Evolutionary conservation across 768 basidiomycete species (phyloP).

Genomic region (Fomitopsis serialis): DNA sequence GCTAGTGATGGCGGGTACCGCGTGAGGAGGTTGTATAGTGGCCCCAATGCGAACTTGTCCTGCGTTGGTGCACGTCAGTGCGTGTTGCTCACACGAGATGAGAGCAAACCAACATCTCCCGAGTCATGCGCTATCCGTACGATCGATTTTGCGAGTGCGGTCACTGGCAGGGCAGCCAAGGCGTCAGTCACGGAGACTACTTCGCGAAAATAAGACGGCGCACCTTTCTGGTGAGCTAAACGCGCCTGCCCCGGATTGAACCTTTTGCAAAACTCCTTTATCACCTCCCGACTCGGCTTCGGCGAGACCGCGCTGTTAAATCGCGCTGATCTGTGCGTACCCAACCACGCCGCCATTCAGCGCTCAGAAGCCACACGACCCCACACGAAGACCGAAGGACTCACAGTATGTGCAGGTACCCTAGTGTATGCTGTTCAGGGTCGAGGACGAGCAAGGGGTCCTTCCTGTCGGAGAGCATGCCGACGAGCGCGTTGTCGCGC

Average conservation of each 20-base stretch:
- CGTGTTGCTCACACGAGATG: neutral
- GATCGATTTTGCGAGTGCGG: slow-evolving; percentile 61
- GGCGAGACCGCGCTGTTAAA: slow-evolving; percentile 34
- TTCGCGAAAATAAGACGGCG: slow-evolving; percentile 1
- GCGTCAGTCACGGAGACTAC: no score
- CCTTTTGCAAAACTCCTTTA: slow-evolving; percentile 54
- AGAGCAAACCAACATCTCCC: slow-evolving; percentile 42
- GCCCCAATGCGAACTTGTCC: slow-evolving; percentile 44
- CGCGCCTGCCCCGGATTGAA: slow-evolving; percentile 64
- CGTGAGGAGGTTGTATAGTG: slow-evolving; percentile 52
- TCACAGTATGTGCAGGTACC: slow-evolving; percentile 69
- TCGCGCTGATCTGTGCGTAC: slow-evolving; percentile 49
- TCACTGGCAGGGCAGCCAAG: slow-evolving; percentile 37
- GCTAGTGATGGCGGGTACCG: slow-evolving; percentile 55
- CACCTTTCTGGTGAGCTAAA: slow-evolving; percentile 65
- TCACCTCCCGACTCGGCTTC: slow-evolving; percentile 34
- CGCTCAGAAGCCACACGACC: neutral
- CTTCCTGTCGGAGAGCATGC: slow-evolving; percentile 49
- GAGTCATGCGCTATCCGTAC: slow-evolving; percentile 39
- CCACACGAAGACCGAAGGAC: slow-evolving; percentile 20
- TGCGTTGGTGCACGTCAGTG: slow-evolving; percentile 27
- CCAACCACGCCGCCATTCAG: no score
- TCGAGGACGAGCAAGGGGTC: slow-evolving; percentile 67
- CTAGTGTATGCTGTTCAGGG: slow-evolving; percentile 52
- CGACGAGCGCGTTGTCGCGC: slow-evolving; percentile 50